phyloP scores from a whole-genome alignment of 2,329 filamentous ascomycete genomes.

The Hymenoscyphus salicellus region DNA sequence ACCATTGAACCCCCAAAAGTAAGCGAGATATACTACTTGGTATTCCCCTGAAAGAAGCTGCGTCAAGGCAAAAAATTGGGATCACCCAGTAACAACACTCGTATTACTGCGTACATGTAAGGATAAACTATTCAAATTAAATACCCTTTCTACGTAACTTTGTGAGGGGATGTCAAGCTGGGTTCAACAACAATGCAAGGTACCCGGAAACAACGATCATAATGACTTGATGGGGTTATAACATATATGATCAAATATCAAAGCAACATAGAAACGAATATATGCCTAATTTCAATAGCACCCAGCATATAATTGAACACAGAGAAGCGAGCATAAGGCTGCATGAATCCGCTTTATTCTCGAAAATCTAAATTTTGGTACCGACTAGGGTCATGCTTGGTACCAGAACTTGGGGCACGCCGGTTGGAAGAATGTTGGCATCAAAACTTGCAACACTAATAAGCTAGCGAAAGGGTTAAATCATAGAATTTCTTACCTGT shows the following conservation, averaged over 20 bases:
- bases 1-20: background rate
- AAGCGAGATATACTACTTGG: background rate
- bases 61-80: background rate
- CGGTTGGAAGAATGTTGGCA: background rate
- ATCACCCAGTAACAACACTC: background rate
- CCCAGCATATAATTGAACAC: background rate
- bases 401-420: background rate
- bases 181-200: background rate
- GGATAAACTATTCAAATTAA: background rate
- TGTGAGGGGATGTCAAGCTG: background rate
- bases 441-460: background rate
- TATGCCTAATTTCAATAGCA: background rate
- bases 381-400: background rate
- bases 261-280: background rate
- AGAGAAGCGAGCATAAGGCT: background rate
- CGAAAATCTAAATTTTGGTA: background rate
- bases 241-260: background rate
- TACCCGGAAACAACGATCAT: background rate
- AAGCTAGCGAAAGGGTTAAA: background rate
- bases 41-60: background rate
- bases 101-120: background rate
- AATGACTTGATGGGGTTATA: background rate
- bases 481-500: background rate
- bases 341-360: background rate
- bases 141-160: background rate